Evolutionary conservation across 164 flowering plant species (phyloP).

Genomic region (Stephania japonica): DNA sequence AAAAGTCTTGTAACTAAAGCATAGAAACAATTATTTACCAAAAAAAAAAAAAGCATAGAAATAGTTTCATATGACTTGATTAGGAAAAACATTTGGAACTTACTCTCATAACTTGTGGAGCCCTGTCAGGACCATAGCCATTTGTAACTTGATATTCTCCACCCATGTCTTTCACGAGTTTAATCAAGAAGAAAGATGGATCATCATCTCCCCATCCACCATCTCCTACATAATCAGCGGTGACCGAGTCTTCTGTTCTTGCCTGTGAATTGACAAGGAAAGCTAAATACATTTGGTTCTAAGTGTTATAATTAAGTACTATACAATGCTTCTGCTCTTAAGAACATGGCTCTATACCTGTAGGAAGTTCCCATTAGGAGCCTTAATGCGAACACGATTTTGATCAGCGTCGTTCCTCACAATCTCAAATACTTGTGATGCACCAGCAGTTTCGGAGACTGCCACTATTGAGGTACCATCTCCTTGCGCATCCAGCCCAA

Average conservation of each 20-base stretch:
- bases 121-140: slow-evolving; percentile 48
- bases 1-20: too few species aligned
- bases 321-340: neutral
- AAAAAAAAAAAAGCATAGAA: too few species aligned
- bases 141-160: slow-evolving; percentile 59
- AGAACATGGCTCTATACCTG: slow-evolving; percentile 1
- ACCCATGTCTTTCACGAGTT: slow-evolving; percentile 9
- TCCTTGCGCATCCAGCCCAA: slow-evolving; percentile 33
- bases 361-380: slow-evolving; percentile 46
- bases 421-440: slow-evolving; percentile 39
- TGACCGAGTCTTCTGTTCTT: slow-evolving; percentile 29
- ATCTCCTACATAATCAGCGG: slow-evolving; percentile 40
- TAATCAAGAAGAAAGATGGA: slow-evolving; percentile 45
- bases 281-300: neutral
- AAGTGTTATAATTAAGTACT: too few species aligned
- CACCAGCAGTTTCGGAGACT: slow-evolving; percentile 23
- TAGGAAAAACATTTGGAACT: neutral
- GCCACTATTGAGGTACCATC: slow-evolving; percentile 27
- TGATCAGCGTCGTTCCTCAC: slow-evolving; percentile 34
- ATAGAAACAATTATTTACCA: too few species aligned
- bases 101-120: slow-evolving; percentile 42
- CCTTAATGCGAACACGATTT: slow-evolving; percentile 42
- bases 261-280: slow-evolving; percentile 22
- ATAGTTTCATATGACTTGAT: too few species aligned
- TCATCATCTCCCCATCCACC: slow-evolving; percentile 38